Evolutionary conservation across 225 moss, liverwort and hornwort genomes (phyloP), one percentile per base, ranked within the genome.

Genomic region (Bryoerythrophyllum caledonicum): DNA sequence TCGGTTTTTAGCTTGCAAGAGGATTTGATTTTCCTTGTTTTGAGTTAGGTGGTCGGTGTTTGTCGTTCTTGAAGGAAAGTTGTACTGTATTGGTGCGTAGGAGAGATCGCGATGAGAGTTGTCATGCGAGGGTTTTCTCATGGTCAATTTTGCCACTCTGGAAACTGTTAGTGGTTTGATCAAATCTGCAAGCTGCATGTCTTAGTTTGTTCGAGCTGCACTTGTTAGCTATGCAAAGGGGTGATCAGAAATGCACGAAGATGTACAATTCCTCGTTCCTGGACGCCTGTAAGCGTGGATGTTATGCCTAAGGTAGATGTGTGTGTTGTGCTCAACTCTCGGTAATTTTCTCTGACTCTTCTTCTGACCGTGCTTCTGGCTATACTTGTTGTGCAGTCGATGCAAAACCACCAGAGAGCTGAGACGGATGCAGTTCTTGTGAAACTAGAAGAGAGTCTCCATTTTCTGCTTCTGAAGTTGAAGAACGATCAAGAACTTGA

Each of bases 341-440:
- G 44, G 3, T 67, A 52, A 24, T 40, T 52, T 34, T 60, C 34
- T 24, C 44, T 5, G 27, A 49, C 30, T 10, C 51, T 64, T 19
- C 54, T 35, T 15, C 46, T 44, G 48, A 54, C 27, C 13, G 60
- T 66, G 24, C 27, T 43, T 34, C 32, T 21, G 32, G 32, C 53
- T 27, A 5, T 67, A 4, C 34, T 51, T 72, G 28, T 75, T 79
- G 59, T 59, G 57, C 84, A 97, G 97, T 82, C 83, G 63, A 80
- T 97, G 76, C 90, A 91, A 68, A 89, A 84, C 71, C 84, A 93
- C 80, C 89, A 86, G 68, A 90, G 94, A 40, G 73, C 76, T 4
- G 96, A 90, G 68, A 97, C 90, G 70, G 96, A 93, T 74, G 78
- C 83, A 53, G 85, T 92, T 38, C 90, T 97, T 55, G 86, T 87